Conservation (phyloP, 441 rosid species). For the Eutrema salsugineum region DNA sequence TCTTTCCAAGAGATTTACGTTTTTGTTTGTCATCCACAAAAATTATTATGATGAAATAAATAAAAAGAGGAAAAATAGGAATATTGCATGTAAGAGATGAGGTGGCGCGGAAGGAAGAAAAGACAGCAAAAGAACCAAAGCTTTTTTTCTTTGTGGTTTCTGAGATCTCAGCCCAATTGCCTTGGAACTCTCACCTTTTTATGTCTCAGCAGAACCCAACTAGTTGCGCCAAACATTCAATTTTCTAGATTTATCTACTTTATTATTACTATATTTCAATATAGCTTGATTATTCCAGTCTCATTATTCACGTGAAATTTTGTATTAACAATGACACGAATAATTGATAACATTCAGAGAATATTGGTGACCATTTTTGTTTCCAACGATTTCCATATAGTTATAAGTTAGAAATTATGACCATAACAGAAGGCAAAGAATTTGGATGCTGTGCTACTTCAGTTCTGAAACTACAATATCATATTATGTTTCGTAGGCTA, state of each 20-base stretch:
- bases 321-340: background rate
- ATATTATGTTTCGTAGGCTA: too few relatives aligned
- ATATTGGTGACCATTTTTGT: background rate
- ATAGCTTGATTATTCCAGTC: slow-evolving; percentile 14
- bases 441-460: too few relatives aligned
- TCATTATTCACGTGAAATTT: slow-evolving; percentile 17
- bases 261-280: background rate
- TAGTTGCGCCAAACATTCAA: slow-evolving; percentile 27
- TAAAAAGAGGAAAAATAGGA: background rate
- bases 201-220: slow-evolving; percentile 23
- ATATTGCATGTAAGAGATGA: slow-evolving; percentile 33
- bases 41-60: background rate
- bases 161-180: slow-evolving; percentile 33
- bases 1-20: background rate
- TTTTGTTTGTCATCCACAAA: slow-evolving; percentile 6
- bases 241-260: slow-evolving; percentile 1
- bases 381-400: background rate
- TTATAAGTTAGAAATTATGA: background rate
- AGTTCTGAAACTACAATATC: too few relatives aligned
- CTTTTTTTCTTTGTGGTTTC: slow-evolving; percentile 29
- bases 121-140: slow-evolving; percentile 32
- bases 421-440: background rate
- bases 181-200: slow-evolving; percentile 33
- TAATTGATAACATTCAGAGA: background rate
- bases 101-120: slow-evolving; percentile 32